Evolutionary conservation across 306 rosid genomes (phyloP).

Genomic region (Luffa acutangula): DNA sequence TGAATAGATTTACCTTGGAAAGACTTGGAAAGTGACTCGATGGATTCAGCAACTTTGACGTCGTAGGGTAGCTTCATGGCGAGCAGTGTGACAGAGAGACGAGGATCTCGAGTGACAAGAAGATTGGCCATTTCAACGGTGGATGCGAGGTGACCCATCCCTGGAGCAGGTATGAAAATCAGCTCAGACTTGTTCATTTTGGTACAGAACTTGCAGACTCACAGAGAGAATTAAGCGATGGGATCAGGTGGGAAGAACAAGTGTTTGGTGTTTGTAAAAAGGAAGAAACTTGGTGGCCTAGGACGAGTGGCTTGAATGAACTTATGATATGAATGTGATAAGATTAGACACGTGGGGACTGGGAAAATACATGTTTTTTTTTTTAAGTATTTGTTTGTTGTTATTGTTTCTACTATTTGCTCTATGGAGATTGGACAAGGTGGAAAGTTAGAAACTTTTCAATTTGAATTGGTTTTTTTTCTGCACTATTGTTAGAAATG

Average conservation of each 20-base stretch:
- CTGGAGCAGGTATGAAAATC: slow-evolving; percentile 36
- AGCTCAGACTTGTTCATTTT: slow-evolving; percentile 16
- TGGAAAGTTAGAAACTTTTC: no score
- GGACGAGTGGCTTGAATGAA: not conserved
- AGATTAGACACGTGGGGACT: no score
- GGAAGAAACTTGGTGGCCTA: not conserved
- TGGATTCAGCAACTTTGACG: not conserved
- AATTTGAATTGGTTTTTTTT: no score
- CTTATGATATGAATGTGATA: not conserved
- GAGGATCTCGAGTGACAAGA: slow-evolving; percentile 23
- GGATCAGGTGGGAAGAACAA: not conserved
- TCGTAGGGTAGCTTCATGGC: slow-evolving; percentile 18
- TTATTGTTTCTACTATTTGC: no score
- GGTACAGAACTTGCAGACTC: not conserved
- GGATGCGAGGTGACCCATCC: slow-evolving; percentile 32
- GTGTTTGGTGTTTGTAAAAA: not conserved
- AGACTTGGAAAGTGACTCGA: not conserved
- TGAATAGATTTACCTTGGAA: slow-evolving; percentile 8
- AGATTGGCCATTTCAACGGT: slow-evolving; percentile 39
- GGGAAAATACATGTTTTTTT: no score
- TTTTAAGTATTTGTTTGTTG: no score
- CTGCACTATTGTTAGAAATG: no score
- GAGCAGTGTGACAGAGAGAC: slow-evolving; percentile 30
- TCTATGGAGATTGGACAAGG: no score
- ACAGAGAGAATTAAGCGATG: not conserved